These are phyloP conservation scores for Aureobasidium subglaciale DNA, from an alignment of 2,329 filamentous ascomycete genomes.

Conservation along the genomic window DNA sequence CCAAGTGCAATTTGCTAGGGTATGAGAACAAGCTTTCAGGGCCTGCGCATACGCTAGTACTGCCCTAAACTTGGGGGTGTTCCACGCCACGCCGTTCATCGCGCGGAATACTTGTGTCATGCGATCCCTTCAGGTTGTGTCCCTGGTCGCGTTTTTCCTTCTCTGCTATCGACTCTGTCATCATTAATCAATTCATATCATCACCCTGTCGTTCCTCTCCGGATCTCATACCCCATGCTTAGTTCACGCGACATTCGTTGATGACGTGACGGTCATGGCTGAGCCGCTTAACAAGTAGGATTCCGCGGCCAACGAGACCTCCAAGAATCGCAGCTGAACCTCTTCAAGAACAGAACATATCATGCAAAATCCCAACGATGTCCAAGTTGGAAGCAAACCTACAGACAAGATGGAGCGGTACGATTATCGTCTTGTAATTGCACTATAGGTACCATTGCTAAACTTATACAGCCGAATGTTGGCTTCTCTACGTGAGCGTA, in stretches of 20 bases:
- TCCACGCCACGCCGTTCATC: conserved; percentile 7
- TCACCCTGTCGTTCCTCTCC: background rate
- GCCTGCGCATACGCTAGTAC: background rate
- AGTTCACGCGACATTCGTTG: background rate
- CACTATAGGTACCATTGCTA: background rate
- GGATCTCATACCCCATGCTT: background rate
- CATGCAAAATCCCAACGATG: background rate
- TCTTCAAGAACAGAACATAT: background rate
- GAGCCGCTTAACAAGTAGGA: conserved; percentile 2
- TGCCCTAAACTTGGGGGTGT: conserved; percentile 3
- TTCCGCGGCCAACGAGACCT: background rate
- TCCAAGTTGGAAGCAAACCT: background rate
- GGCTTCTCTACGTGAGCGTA: conserved; percentile 1
- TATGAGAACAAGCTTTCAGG: background rate
- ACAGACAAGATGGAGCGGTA: conserved; percentile 3
- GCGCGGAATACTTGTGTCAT: background rate
- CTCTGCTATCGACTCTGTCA: background rate
- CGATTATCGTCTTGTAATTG: too few species aligned
- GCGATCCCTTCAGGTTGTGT: background rate
- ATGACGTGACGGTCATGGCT: conserved; percentile 6
- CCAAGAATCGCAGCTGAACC: background rate
- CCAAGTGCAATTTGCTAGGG: background rate
- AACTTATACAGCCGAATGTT: conserved; percentile 2
- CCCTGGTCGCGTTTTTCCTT: background rate
- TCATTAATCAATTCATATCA: background rate